Evolutionary conservation across 2,329 filamentous ascomycete species (phyloP), one percentile per base, ranked within the genome.

Genomic region (Colletotrichum agaves): DNA sequence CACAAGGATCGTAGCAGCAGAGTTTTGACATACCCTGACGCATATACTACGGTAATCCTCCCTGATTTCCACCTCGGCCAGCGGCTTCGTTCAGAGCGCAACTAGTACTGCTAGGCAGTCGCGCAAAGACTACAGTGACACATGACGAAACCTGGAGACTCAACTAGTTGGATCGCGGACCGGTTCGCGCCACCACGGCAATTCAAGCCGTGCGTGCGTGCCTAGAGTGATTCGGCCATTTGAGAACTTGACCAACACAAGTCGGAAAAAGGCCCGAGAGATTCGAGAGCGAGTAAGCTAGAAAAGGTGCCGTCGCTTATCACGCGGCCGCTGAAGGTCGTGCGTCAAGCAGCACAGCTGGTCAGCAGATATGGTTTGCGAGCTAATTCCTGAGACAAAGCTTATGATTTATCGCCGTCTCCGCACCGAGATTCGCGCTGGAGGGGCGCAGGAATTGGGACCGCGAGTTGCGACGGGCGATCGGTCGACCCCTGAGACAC

Each of bases 61-160:
- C 76, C 79, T 71, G 75, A 83, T 63, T 78, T 83, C 69, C 77
- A 82, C 55, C 74, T 78, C 23, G 73, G 78, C 64, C 76, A 85
- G 49, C 77, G 64, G 52, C 5, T 69, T 61, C 4, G 46, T 68
- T 2, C 71, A 52, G 0, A 76, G 58, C 10, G 72, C 66, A 13
- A 71, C 63, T 35, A 60, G 60, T 3, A 77, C 70, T 1, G 63
- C 68, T 2, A 75, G 72, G 56, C 76, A 78, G 37, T 73, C 73
- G 44, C 75, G 47, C 75, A 78, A n/a, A 74, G 70, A 3, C 53
- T 66, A 57, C 75, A 77, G 21, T 63, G 39, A 59, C 75, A 78
- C 1, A 69, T 43, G 0, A 70, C 61, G 0, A 70, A 69, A 0
- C 57, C 37, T 3, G 39, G 60, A 21, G 67, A 68, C 3, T 68